These are phyloP conservation scores for Aspergillus kassunensis DNA, from an alignment of 495 filamentous ascomycete genomes.

Conservation along the genomic window DNA sequence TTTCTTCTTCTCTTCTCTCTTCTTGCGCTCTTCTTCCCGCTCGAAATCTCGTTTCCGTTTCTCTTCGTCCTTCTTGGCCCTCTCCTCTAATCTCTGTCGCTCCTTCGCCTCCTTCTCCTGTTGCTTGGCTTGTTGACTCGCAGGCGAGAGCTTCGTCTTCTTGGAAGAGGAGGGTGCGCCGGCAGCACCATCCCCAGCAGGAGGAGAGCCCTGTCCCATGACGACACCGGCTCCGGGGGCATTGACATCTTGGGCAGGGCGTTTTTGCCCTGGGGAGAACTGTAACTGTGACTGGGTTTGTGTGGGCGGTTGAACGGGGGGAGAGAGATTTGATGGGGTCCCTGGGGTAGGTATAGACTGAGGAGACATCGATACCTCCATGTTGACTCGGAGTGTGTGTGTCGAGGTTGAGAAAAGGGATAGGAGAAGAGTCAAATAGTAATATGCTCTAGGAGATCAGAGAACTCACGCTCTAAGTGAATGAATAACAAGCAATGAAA, in stretches of 20 bases:
- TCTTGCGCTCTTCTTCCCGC: constrained; percentile 28
- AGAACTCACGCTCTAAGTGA: no score
- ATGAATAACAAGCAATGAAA: neutral
- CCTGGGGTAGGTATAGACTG: no score
- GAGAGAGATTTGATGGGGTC: constrained; percentile 7
- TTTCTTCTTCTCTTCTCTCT: constrained; percentile 46
- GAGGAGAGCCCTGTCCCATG: neutral
- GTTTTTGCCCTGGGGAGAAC: constrained; percentile 3
- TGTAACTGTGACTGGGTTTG: constrained; percentile 1
- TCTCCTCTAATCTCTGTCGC: constrained; percentile 39
- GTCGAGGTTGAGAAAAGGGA: neutral
- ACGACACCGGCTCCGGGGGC: neutral
- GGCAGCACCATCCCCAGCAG: neutral
- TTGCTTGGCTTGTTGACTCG: constrained; percentile 52
- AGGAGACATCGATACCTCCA: neutral
- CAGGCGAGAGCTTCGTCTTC: constrained; percentile 50
- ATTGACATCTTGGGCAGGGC: neutral
- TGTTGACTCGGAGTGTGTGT: neutral
- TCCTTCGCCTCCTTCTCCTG: constrained; percentile 48
- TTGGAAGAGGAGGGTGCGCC: constrained; percentile 29
- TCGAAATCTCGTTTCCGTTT: constrained; percentile 34
- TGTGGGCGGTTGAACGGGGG: neutral
- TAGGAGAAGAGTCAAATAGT: neutral
- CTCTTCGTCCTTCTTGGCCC: constrained; percentile 40
- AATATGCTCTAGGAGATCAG: no score